Conservation (phyloP, 2,329 filamentous ascomycete genomes). For the Pestalotiopsis sp. region DNA sequence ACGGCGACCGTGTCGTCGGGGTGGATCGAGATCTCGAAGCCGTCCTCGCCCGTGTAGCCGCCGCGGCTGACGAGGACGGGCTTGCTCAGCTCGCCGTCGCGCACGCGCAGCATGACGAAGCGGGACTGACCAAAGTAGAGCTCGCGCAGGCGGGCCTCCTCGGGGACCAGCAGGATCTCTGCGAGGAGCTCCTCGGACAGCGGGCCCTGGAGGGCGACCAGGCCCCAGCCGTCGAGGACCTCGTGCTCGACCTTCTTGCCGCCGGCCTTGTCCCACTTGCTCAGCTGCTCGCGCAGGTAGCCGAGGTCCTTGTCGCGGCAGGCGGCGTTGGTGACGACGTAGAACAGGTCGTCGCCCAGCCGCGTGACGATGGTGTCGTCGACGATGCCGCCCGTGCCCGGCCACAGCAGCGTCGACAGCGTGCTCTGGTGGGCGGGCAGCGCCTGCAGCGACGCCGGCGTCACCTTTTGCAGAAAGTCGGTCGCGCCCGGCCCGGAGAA, state of each 20-base stretch:
- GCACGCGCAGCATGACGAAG: slow-evolving; percentile 66
- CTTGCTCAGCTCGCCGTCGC: slow-evolving; percentile 49
- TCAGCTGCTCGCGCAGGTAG: slow-evolving; percentile 74
- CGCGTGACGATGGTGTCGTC: slow-evolving; percentile 92
- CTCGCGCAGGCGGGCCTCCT: slow-evolving; percentile 58
- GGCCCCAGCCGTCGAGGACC: slow-evolving; percentile 71
- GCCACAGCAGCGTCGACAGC: slow-evolving; percentile 82
- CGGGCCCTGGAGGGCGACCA: slow-evolving; percentile 90
- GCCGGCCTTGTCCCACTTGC: slow-evolving; percentile 57
- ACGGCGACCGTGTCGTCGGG: slow-evolving; percentile 65
- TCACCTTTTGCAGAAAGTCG: slow-evolving; percentile 81
- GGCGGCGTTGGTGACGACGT: slow-evolving; percentile 93
- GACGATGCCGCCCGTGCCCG: slow-evolving; percentile 83
- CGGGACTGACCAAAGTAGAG: slow-evolving; percentile 83
- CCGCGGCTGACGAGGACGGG: slow-evolving; percentile 79
- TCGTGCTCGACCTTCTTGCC: slow-evolving; percentile 66
- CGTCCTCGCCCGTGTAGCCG: slow-evolving; percentile 97
- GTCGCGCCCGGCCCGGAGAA: slow-evolving; percentile 81
- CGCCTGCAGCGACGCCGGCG: slow-evolving; percentile 71
- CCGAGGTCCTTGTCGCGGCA: slow-evolving; percentile 86
- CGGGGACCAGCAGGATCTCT: slow-evolving; percentile 59
- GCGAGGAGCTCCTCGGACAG: slow-evolving; percentile 71
- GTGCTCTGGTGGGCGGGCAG: slow-evolving; percentile 73
- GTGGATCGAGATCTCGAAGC: slow-evolving; percentile 92
- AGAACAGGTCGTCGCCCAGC: slow-evolving; percentile 75